These are phyloP conservation scores for Aspergillus brasiliensis DNA, from an alignment of 2,329 filamentous ascomycete species.

Conservation along the genomic window DNA sequence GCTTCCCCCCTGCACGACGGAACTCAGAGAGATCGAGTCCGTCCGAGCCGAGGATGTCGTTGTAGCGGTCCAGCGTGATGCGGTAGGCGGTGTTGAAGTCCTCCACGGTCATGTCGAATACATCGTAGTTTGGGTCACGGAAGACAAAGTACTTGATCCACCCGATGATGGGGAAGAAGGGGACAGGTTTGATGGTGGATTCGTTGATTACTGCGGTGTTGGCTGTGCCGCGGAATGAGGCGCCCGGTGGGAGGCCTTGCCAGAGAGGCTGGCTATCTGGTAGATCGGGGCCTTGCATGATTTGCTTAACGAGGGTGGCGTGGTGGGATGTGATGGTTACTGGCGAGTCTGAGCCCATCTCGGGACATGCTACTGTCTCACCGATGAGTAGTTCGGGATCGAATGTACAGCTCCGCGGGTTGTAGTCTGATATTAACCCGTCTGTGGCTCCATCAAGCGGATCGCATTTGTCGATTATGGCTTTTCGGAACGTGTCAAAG, in stretches of 20 bases:
- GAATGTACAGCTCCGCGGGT: slow-evolving; percentile 1
- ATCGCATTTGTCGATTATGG: slow-evolving; percentile 24
- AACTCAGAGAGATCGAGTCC: background rate
- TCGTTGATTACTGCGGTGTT: background rate
- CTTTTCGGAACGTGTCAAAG: slow-evolving; percentile 13
- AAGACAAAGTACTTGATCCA: slow-evolving; percentile 5
- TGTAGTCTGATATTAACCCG: slow-evolving; percentile 24
- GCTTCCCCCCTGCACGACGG: slow-evolving; percentile 5
- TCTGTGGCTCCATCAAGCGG: slow-evolving; percentile 28
- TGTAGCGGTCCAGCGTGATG: background rate
- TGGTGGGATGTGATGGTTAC: background rate
- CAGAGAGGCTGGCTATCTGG: background rate
- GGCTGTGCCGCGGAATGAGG: slow-evolving; percentile 8
- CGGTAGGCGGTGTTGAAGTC: background rate
- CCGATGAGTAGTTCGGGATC: background rate
- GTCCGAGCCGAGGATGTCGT: background rate
- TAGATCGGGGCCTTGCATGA: slow-evolving; percentile 3
- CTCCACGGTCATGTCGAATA: background rate
- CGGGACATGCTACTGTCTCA: background rate
- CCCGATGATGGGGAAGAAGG: slow-evolving; percentile 3
- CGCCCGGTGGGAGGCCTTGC: slow-evolving; percentile 6
- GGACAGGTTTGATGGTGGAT: background rate
- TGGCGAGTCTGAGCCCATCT: background rate
- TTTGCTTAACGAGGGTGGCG: background rate
- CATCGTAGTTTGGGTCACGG: background rate